Base-by-base conservation (phyloP, 2,329 filamentous ascomycete species). In the Neocucurbitaria cava region DNA sequence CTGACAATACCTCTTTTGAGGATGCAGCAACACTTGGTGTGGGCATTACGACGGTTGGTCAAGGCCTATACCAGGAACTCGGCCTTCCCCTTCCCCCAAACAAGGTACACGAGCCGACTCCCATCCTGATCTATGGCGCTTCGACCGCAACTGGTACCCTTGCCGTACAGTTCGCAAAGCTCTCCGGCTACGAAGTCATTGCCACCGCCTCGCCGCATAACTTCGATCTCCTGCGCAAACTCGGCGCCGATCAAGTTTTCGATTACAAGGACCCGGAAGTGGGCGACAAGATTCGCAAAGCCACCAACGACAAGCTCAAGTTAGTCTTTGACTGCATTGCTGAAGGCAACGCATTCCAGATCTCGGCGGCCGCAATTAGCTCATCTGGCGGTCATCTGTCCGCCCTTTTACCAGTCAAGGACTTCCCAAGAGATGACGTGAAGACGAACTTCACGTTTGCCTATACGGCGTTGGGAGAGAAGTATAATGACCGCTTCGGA, bases 11-110 rank as follows among this genome's bases (percentile, higher is more conserved):
- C 53, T 78, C 76, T 40, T 81, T 82, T 60, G 79, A 83, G 58
- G 80, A 83, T n/a, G 84, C 82, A 0, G 75, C 81, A 1, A 84
- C 83, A 0, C 68, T 86, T 2, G 81, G 82, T 1, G 76, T 83
- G 0, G 83, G 81, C 3, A 71, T 85, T 44, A 74, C 71, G 10
- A 85, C 83, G 3, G 78, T 83, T 7, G 82, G 77, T 1, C 83
- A 85, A 56, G 76, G 72, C 2, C 61, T 81, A 10, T 81, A 80
- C 54, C 79, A 81, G 59, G 59, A 60, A 6, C 71, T 81, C 31
- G 71, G 70, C 4, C 66, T 82, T 3, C 78, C 78, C 1, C 69
- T 85, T 3, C 72, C 68, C 0, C 85, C 86, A 0, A 56, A 56
- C 17, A 69, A 72, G n/a, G 71, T 76, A 9, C 66, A 75, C 35